Conservation (phyloP, 768 basidiomycete genomes). For the Lenzites betulinus region DNA sequence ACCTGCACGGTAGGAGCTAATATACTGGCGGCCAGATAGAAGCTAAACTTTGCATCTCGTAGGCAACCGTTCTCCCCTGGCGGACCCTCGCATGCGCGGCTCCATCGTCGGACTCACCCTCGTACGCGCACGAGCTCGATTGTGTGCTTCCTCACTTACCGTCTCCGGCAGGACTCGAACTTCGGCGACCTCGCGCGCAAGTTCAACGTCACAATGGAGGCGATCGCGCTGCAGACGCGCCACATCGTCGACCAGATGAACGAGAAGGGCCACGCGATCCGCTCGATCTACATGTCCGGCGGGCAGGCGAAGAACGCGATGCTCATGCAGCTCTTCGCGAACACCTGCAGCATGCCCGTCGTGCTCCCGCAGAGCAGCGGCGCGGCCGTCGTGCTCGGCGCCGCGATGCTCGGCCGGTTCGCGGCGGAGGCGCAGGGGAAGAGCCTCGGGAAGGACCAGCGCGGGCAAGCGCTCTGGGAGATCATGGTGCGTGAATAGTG, state of each 20-base stretch:
- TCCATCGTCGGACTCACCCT: slow-evolving; percentile 87
- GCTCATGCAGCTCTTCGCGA: slow-evolving; percentile 88
- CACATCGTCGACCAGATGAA: slow-evolving; percentile 95
- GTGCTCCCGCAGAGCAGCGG: slow-evolving; percentile 76
- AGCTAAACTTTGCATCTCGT: slow-evolving; percentile 6
- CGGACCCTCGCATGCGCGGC: slow-evolving; percentile 94
- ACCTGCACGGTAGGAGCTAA: slow-evolving; percentile 72
- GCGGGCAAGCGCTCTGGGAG: slow-evolving; percentile 77
- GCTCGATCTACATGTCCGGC: slow-evolving; percentile 88
- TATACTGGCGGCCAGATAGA: not conserved
- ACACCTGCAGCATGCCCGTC: slow-evolving; percentile 80
- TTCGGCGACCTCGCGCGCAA: slow-evolving; percentile 84
- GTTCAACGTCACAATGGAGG: slow-evolving; percentile 89
- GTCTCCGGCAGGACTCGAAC: slow-evolving; percentile 54
- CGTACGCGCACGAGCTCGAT: slow-evolving; percentile 38
- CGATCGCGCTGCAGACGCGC: slow-evolving; percentile 91
- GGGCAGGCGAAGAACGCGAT: slow-evolving; percentile 89
- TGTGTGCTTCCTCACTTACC: not conserved
- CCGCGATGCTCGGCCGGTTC: slow-evolving; percentile 91
- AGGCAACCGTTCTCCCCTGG: slow-evolving; percentile 97
- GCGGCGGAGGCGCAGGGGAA: slow-evolving; percentile 58
- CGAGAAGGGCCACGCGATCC: slow-evolving; percentile 77
- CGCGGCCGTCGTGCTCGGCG: slow-evolving; percentile 87
- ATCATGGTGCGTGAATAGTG: slow-evolving; percentile 69
- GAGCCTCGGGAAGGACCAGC: slow-evolving; percentile 43